Evolutionary conservation across 2,329 filamentous ascomycete species (phyloP), one percentile per base, ranked within the genome.

Genomic region (Fusarium sp.): DNA sequence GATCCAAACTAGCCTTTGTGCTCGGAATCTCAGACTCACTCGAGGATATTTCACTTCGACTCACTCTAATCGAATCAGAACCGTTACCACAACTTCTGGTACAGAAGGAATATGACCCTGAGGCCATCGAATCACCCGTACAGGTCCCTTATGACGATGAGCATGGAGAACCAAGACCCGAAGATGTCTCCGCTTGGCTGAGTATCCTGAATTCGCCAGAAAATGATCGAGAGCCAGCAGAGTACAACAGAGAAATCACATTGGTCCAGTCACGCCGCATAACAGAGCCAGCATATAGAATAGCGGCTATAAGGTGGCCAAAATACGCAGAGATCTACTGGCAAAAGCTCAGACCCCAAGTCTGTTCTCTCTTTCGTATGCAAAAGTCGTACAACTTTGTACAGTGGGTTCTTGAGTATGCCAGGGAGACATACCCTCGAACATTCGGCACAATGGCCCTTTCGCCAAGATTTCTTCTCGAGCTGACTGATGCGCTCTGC

Each of bases 341-440:
- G 81, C 35, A 67, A 14, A 72, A 73, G 9, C 61, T 81, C 5
- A 39, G 70, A 38, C 49, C 73, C 2, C 70, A 78, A 18, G 71
- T 82, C 17, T 71, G 70, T 14, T 56, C 68, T 11, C 74, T 83
- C 8, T 82, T 83, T 52, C 62, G 68, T 4, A 47, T 63, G 1
- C 61, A 74, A 0, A 76, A 68, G 27, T 71, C 76, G 2, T 78
- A 73, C 50, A 80, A 77, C 63, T 81, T 83, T 36, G 76, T 79
- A 14, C 81, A 82, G 25, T 83, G 82, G 81, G 72, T 75, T 6
- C 62, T 83, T 25, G 80, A 82, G 47, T 82, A 80, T 62, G 78
- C 76, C 3, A 73, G 78, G 25, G 71, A 76, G 25, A 76, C 66
- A 5, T 81, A 74, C 56, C 80, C 81, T 3, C 65, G 71, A 2